Evolutionary conservation across 2,329 filamentous ascomycete genomes (phyloP), one percentile per base, ranked within the genome.

Genomic region (Fusarium sp.): DNA sequence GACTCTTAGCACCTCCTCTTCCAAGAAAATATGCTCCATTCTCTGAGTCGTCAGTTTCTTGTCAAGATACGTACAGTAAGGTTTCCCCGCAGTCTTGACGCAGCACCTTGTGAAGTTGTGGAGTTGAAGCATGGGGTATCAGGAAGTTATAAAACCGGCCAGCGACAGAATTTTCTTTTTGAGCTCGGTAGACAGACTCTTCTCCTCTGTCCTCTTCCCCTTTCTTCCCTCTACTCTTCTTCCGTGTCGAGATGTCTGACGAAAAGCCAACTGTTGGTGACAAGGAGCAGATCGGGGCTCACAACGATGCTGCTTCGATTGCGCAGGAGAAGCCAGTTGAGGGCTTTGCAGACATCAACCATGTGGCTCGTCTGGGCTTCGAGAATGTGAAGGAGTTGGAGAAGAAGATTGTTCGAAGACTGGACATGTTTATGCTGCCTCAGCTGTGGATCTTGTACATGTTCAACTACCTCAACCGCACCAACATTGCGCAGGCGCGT

Each of bases 391-490:
- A 42, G 0, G 67, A 63, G 45, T 33, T 68, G 2, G 67, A 70
- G 37, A 70, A 69, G 53, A 63, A 35, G 23, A 58, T 70, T n/a
- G 67, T 71, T 5, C 50, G 67, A 6, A 59, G 51, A n/a, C 36
- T 71, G 1, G 67, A 70, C 25, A 39, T 46, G 4, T 66, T 39
- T 21, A 66, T 70, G 67, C n/a, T 70, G 18, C 67, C 67, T 3
- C 65, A 69, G 49, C 60, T 70, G 5, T 70, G 67, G 67, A 58
- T 70, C 4, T 39, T 70, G 6, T 70, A 70, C 51, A 68, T 70
- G 64, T 70, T 70, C 57, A 70, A 70, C 27, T 70, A 70, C 1
- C 39, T 70, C 9, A 67, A 70, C 53, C 46, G 67, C 1, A 70
- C 62, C 2, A 70, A 70, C 25, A 70, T 70, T 14, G 67, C 67